phyloP scores from a whole-genome alignment of 164 flowering plant genomes.

The Chimonanthus praecox region DNA sequence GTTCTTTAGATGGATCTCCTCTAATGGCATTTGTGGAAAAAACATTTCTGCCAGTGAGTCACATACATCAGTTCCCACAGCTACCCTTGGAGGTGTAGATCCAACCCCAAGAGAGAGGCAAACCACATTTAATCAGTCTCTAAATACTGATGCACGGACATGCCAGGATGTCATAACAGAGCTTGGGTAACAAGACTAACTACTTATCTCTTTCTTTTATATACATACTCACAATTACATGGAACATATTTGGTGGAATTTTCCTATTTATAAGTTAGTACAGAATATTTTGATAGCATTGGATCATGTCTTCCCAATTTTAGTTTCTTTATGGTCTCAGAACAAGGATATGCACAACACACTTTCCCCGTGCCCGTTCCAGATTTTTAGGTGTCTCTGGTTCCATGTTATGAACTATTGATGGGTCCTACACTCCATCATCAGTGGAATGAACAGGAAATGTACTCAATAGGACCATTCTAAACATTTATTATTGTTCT shows the following conservation, averaged over 20 bases:
- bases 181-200: conserved; percentile 61
- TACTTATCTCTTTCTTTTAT: neutral
- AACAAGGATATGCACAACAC: neutral
- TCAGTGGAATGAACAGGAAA: too few relatives aligned
- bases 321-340: neutral
- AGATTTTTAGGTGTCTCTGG: neutral
- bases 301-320: too few relatives aligned
- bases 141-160: conserved; percentile 92
- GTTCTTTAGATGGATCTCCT: conserved; percentile 40
- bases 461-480: too few relatives aligned
- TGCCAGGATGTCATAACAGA: conserved; percentile 96
- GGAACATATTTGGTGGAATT: too few relatives aligned
- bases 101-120: conserved; percentile 65
- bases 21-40: conserved; percentile 12
- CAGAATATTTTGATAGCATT: too few relatives aligned
- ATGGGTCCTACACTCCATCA: too few relatives aligned
- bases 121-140: conserved; percentile 38
- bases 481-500: too few relatives aligned
- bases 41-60: conserved; percentile 18
- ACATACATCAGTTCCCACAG: conserved; percentile 37
- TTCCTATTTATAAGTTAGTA: too few relatives aligned
- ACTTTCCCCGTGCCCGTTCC: neutral
- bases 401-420: too few relatives aligned
- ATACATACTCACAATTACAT: too few relatives aligned
- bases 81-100: conserved; percentile 67